Conservation (phyloP, 2,329 filamentous ascomycete genomes). For the Grosmannia clavigera region DNA sequence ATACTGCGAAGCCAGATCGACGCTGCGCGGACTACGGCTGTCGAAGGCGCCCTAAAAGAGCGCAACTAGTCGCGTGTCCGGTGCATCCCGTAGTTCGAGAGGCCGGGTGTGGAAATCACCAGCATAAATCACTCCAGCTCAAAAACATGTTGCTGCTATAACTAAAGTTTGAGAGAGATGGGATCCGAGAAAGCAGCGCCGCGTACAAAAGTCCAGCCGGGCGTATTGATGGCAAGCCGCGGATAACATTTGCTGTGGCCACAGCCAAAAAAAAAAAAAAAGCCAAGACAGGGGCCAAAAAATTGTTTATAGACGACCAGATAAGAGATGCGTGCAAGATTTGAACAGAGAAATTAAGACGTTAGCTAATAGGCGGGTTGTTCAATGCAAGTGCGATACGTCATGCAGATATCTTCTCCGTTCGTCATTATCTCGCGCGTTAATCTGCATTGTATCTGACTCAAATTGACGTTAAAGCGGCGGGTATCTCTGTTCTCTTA, state of each 20-base stretch:
- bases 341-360: neutral
- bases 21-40: constrained; percentile 34
- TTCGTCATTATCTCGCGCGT: no score
- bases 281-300: constrained; percentile 13
- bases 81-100: constrained; percentile 47
- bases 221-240: constrained; percentile 22
- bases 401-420: neutral
- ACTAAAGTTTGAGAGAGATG: constrained; percentile 35
- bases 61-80: constrained; percentile 48
- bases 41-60: constrained; percentile 36
- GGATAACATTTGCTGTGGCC: constrained; percentile 22
- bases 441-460: no score
- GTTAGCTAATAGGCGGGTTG: neutral
- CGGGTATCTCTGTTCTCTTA: neutral
- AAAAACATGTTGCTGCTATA: constrained; percentile 33
- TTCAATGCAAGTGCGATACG: neutral
- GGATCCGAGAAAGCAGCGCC: constrained; percentile 23
- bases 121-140: constrained; percentile 46
- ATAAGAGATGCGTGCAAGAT: neutral
- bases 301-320: neutral
- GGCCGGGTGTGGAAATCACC: constrained; percentile 48
- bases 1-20: constrained; percentile 41
- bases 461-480: neutral
- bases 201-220: constrained; percentile 24
- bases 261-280: constrained; percentile 15